Percentiles rank a stretch among this genome's conserved stretches.
phyloP scores from a whole-genome alignment of 2,329 filamentous ascomycete species.

The Clonostachys byssicola region DNA sequence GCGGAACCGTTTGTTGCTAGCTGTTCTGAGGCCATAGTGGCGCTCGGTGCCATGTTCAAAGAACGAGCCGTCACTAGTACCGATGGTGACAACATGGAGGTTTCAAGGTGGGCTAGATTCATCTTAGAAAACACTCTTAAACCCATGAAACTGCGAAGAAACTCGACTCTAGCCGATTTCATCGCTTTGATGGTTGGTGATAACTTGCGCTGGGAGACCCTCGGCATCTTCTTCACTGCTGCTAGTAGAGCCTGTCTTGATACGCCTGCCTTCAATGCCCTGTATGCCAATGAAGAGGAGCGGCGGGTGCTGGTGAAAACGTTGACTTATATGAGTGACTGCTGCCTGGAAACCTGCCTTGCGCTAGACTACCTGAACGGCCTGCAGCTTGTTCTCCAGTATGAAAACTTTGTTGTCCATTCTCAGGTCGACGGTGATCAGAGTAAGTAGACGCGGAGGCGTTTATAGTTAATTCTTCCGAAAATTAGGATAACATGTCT shows the following conservation, averaged over 20 bases:
- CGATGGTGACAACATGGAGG: not conserved
- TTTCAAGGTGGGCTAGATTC: slow-evolving; percentile 4
- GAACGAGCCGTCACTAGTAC: not conserved
- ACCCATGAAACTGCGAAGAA: slow-evolving; percentile 2
- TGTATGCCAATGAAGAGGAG: slow-evolving; percentile 3
- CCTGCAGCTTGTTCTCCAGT: slow-evolving; percentile 36
- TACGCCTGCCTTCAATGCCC: slow-evolving; percentile 7
- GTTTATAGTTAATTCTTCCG: not conserved
- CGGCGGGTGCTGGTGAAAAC: slow-evolving; percentile 9
- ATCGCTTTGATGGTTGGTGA: not conserved
- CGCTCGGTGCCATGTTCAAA: not conserved
- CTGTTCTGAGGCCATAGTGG: not conserved
- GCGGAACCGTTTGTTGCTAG: not conserved
- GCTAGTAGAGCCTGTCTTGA: slow-evolving; percentile 10
- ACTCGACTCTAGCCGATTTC: not conserved
- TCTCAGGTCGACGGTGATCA: slow-evolving; percentile 36
- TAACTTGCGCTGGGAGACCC: slow-evolving; percentile 14
- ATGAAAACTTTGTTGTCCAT: slow-evolving; percentile 40
- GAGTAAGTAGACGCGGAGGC: slow-evolving; percentile 29
- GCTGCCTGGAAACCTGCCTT: slow-evolving; percentile 13
- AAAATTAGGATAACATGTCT: not conserved
- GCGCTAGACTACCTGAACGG: slow-evolving; percentile 30
- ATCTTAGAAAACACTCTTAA: not conserved
- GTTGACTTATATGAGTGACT: slow-evolving; percentile 8
- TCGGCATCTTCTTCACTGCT: slow-evolving; percentile 14